Conservation (phyloP, 2,329 filamentous ascomycete genomes). For the Scytalidium sp. region DNA sequence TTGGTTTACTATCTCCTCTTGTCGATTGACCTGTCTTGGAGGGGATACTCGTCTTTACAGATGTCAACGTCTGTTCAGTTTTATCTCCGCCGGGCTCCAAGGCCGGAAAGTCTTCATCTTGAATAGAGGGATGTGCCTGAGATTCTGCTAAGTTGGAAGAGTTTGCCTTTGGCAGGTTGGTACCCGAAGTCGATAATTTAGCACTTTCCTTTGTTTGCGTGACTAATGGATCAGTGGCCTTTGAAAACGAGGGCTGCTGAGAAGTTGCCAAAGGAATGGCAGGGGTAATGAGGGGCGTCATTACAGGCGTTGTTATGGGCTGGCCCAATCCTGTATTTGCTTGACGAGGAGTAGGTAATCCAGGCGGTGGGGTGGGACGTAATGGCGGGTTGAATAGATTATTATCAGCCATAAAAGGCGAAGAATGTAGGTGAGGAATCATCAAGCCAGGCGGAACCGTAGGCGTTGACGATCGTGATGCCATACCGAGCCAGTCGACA, state of each 20-base stretch:
- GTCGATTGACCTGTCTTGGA: conserved; percentile 5
- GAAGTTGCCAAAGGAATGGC: conserved; percentile 19
- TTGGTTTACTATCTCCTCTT: conserved; percentile 9
- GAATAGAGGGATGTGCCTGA: conserved; percentile 32
- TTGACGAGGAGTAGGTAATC: not conserved
- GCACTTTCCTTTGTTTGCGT: conserved; percentile 39
- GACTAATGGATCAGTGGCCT: conserved; percentile 10
- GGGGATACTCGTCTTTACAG: conserved; percentile 10
- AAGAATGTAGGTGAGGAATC: conserved; percentile 35
- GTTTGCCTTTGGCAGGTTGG: conserved; percentile 45
- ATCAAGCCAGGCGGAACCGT: conserved; percentile 37
- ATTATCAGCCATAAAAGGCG: conserved; percentile 23
- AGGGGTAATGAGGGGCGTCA: not conserved
- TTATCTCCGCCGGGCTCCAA: conserved; percentile 39
- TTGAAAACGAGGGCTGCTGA: conserved; percentile 20
- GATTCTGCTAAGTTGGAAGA: conserved; percentile 10
- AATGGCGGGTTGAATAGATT: conserved; percentile 17
- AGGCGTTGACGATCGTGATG: conserved; percentile 31
- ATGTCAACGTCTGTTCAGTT: conserved; percentile 6
- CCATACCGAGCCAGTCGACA: conserved; percentile 14
- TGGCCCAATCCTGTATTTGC: not conserved
- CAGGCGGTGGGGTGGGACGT: conserved; percentile 14
- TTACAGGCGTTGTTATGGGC: not conserved
- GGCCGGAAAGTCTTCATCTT: conserved; percentile 63
- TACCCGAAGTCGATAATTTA: conserved; percentile 43